A percentile compares a stretch with the other conserved stretches of the same genome.
phyloP scores from a whole-genome alignment of 805 yeast genomes.

The Metschnikowia peoriensis region DNA sequence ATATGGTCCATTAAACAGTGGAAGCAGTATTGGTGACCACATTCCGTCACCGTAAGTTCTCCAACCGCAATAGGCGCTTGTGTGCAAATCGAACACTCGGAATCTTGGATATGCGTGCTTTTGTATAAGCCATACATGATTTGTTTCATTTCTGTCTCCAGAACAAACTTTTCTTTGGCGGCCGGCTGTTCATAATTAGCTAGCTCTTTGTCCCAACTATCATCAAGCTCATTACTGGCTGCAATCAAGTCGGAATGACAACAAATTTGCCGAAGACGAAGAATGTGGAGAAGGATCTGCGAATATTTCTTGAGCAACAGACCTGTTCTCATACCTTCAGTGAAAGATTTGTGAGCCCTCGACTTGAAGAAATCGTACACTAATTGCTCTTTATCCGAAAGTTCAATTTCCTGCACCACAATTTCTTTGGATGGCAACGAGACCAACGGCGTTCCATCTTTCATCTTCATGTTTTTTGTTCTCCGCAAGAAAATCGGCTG shows the following conservation, averaged over 20 bases:
- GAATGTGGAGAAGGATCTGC: constrained; percentile 75
- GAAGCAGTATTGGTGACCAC: constrained; percentile 80
- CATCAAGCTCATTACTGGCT: constrained; percentile 52
- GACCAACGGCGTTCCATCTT: constrained; percentile 71
- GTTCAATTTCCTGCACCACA: constrained; percentile 60
- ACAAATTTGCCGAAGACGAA: constrained; percentile 83
- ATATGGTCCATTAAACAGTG: constrained; percentile 73
- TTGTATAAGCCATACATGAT: constrained; percentile 29
- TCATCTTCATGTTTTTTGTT: constrained; percentile 79
- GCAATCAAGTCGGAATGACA: constrained; percentile 74
- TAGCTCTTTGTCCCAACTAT: constrained; percentile 32
- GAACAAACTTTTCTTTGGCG: constrained; percentile 19
- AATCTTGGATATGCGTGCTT: constrained; percentile 34
- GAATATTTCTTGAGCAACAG: constrained; percentile 70
- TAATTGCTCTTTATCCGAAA: constrained; percentile 62
- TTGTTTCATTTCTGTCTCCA: constrained; percentile 22
- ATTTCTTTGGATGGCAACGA: constrained; percentile 76
- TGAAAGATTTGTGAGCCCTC: constrained; percentile 62
- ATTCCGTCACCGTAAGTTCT: constrained; percentile 62
- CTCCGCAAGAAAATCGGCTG: constrained; percentile 82
- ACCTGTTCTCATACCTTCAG: constrained; percentile 60
- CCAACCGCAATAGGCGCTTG: constrained; percentile 56
- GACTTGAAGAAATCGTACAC: constrained; percentile 68
- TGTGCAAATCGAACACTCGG: constrained; percentile 87
- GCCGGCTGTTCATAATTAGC: constrained; percentile 14